Evolutionary conservation across 1,284 basidiomycete genomes (phyloP), one percentile per base, ranked within the genome.

Genomic region (Ceratobasidium sp.): DNA sequence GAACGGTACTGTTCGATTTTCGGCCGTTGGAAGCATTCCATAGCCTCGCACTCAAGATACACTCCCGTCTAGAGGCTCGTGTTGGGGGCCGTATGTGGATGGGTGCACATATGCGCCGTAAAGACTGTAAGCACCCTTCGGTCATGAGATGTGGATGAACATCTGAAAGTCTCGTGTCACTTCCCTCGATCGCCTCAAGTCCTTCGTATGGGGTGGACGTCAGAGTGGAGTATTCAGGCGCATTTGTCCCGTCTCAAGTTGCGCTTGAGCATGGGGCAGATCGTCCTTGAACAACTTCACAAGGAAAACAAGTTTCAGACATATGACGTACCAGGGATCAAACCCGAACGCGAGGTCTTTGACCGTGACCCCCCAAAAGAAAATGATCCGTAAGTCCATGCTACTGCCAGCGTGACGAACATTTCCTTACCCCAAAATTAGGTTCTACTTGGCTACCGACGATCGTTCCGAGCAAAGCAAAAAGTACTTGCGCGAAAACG

Each of bases 71-170:
- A 84, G 77, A 77, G 0, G 80, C 82, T 23, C 38, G 80, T 33
- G 84, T 81, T 10, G 81, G 73, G 0, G 87, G 87, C 3, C 82
- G 87, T 18, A 81, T 84, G 54, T 88, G 88, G 88, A 84, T 87
- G 81, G 85, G 84, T 35, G 86, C 85, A 3, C 87, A 88, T 52
- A 87, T 88, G 86, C 84, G 87, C 44, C 82, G 87, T 54, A 87
- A 87, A 1, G 87, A 87, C 69, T 88, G 84, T 83, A 77, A 77
- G 82, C 80, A 16, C 1, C 70, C 77, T 57, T 62, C 30, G 82
- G 82, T 83, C 64, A 80, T 84, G 10, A 66, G 80, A 14, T 79
- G 35, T 27, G 81, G 82, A 2, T 87, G 87, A 84, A 23, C 18
- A 44, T 20, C 38, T 64, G 38, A 64, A 20, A 8, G 23, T 16